phyloP scores from a whole-genome alignment of 805 yeast genomes.

The Saturnispora besseyi region DNA sequence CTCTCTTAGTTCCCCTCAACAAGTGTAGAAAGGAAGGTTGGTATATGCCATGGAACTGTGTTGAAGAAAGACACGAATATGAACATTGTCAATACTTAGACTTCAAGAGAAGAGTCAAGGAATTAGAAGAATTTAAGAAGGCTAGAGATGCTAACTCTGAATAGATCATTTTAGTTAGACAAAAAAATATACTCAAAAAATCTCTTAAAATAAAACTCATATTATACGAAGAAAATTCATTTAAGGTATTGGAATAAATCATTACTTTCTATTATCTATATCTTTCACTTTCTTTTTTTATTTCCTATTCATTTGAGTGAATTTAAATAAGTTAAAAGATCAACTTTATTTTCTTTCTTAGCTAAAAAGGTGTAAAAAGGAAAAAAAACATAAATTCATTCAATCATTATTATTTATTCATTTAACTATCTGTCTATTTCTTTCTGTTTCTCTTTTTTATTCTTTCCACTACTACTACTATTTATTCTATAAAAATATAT shows the following conservation, averaged over 20 bases:
- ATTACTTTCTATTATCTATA: too few species aligned
- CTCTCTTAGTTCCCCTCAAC: conserved; percentile 48
- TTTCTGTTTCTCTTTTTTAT: neutral
- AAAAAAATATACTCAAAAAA: neutral
- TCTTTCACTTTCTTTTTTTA: neutral
- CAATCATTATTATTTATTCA: neutral
- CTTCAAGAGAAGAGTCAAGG: conserved; percentile 70
- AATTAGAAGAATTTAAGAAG: conserved; percentile 49
- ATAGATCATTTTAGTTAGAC: neutral
- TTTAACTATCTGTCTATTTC: neutral
- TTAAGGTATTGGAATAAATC: too few species aligned
- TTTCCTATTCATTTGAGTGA: neutral
- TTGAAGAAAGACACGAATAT: conserved; percentile 70
- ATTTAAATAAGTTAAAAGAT: neutral
- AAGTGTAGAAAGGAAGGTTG: conserved; percentile 50
- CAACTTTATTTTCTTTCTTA: neutral
- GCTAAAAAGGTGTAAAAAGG: neutral
- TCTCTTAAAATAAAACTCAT: too few species aligned
- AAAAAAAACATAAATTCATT: neutral
- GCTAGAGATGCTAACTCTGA: conserved; percentile 19
- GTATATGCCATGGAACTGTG: conserved; percentile 64
- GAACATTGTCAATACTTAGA: conserved; percentile 81
- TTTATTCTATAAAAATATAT: neutral
- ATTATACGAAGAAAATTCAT: too few species aligned
- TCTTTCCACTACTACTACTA: neutral